Evolutionary conservation across 305 asterid genomes (phyloP).

Genomic region (Rubia peregrina): DNA sequence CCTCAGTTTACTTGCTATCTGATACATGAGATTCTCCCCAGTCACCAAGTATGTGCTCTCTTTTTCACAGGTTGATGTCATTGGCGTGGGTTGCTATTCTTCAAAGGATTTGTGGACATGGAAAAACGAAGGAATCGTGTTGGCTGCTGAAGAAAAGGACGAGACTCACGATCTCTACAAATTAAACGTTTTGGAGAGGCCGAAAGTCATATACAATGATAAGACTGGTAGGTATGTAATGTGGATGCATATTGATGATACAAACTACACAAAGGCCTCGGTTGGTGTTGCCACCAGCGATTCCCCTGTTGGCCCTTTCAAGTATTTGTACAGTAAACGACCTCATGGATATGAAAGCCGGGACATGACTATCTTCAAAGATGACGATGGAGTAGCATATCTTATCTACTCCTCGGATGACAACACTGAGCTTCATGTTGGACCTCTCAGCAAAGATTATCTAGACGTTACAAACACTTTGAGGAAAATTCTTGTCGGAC

Average conservation of each 20-base stretch:
- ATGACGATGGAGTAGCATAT: constrained; percentile 70
- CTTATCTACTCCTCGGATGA: constrained; percentile 80
- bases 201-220: constrained; percentile 83
- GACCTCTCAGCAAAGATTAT: constrained; percentile 59
- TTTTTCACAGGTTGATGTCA: constrained; percentile 71
- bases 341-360: constrained; percentile 93
- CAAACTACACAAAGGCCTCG: constrained; percentile 86
- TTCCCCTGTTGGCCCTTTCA: constrained; percentile 73
- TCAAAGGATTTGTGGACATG: constrained; percentile 92
- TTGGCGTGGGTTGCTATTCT: constrained; percentile 95
- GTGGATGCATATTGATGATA: constrained; percentile 98
- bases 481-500: constrained; percentile 69
- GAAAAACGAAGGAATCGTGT: constrained; percentile 90
- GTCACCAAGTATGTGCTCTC: constrained; percentile 4
- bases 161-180: constrained; percentile 78
- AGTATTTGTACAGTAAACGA: constrained; percentile 65
- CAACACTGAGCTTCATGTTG: constrained; percentile 79
- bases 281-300: constrained; percentile 65
- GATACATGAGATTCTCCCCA: constrained; percentile 4
- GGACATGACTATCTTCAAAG: constrained; percentile 96
- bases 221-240: constrained; percentile 59
- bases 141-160: constrained; percentile 61
- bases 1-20: constrained; percentile 11
- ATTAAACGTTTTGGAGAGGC: constrained; percentile 82
- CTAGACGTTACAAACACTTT: constrained; percentile 42